These are phyloP conservation scores for Colletotrichum paranaense DNA, from an alignment of 2,329 filamentous ascomycete genomes.

Conservation along the genomic window DNA sequence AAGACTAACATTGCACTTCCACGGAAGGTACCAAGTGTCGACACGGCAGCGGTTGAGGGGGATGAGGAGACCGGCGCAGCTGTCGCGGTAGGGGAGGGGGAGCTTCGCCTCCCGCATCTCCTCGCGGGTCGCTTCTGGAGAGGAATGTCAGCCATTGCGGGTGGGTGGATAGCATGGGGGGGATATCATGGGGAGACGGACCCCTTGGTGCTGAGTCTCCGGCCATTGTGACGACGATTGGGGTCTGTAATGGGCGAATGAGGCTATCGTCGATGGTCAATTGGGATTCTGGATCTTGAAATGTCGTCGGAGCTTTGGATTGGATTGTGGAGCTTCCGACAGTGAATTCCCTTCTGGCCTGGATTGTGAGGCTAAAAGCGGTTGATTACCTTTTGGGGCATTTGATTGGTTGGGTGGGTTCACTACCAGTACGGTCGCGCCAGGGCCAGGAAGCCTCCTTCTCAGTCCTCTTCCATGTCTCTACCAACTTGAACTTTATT, in stretches of 20 bases:
- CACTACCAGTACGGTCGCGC: not conserved
- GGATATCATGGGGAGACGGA: not conserved
- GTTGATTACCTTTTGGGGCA: slow-evolving; percentile 13
- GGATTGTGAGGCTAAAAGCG: not conserved
- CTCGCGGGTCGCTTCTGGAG: slow-evolving; percentile 75
- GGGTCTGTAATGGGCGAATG: slow-evolving; percentile 30
- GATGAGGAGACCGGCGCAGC: slow-evolving; percentile 93
- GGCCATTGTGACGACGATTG: slow-evolving; percentile 34
- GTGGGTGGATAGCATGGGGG: not conserved
- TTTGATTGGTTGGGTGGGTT: slow-evolving; percentile 1
- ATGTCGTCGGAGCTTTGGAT: slow-evolving; percentile 36
- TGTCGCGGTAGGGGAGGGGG: slow-evolving; percentile 92
- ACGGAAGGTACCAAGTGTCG: slow-evolving; percentile 93
- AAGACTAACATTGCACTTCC: slow-evolving; percentile 91
- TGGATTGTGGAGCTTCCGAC: slow-evolving; percentile 31
- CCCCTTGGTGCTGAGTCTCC: slow-evolving; percentile 36
- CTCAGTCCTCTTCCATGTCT: not conserved
- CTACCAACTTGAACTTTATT: not conserved
- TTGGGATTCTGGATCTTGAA: slow-evolving; percentile 24
- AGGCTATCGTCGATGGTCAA: slow-evolving; percentile 30
- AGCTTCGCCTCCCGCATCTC: slow-evolving; percentile 94
- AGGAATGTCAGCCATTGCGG: slow-evolving; percentile 9
- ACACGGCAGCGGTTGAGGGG: slow-evolving; percentile 94
- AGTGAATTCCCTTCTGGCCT: slow-evolving; percentile 16
- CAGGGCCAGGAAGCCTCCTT: not conserved